Evolutionary conservation across 1,284 basidiomycete species (phyloP), one percentile per base, ranked within the genome.

Genomic region (Ceratobasidium sp.): DNA sequence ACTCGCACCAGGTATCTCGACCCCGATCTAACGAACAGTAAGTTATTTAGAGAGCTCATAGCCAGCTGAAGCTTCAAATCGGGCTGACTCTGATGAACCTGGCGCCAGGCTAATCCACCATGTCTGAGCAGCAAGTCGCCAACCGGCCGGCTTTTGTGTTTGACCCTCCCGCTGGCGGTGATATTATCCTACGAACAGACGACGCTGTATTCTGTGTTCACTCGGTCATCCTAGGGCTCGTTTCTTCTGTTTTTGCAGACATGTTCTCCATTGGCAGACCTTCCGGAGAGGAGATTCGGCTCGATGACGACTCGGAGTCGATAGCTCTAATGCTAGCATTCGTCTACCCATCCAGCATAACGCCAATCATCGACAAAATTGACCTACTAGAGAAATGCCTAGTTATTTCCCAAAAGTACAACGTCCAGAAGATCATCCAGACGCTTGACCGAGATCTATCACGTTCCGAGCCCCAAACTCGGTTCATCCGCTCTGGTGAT

Each of bases 161-260:
- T 39, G 60, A 75, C 33, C 72, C 72, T 39, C 72, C 72, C 42
- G 12, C 61, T n/a, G 72, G 72, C 10, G 72, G 72, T 26, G 72
- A 75, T 26, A 39, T 75, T 12, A 44, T 2, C n/a, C 49, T 75
- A 23, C 20, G 49, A 66, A 51, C 46, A 13, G 71, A 73, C 44
- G 71, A 60, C 40, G 23, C 60, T 15, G 40, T 28, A 28, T 73
- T 73, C n/a, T 26, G 12, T 23, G 58, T 63, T 51, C 71, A 73
- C 42, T 73, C 71, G 6, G 60, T 73, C 28, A 39, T 73, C 2
- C 71, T 73, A 10, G 44, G 71, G 3, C 56, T 73, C 3, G 71
- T 44, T 2, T 73, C 71, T 20, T 49, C 71, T 7, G 71, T 63
- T 4, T 64, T 73, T 40, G 20, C 42, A 3, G 44, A 51, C 15